Base-by-base conservation (phyloP, 305 asterid genomes). In the Solanum hybrid region DNA sequence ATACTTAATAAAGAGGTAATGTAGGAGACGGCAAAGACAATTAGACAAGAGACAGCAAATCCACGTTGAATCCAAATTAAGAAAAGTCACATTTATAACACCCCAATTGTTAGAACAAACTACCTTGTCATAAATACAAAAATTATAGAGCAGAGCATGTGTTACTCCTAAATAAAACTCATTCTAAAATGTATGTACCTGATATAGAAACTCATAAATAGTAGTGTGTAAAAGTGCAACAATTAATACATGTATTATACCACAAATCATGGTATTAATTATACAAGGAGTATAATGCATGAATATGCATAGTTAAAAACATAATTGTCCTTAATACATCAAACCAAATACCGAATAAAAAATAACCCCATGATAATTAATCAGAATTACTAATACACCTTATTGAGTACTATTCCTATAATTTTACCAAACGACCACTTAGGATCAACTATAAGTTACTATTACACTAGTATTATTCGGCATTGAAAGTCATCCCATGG, bases 1-100 rank as follows among this genome's bases (percentile, higher is more conserved):
- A 26, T 11, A 73, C 24, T 14, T 72, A 51, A 51, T 24, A 80
- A 51, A 84, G 40, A 84, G 75, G 11, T 84, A 31, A 11, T 31
- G 75, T 56, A 4, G 86, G 1, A 37, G 78, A 88, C 38, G 64
- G 64, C 64, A 79, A 60, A 80, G 90, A 80, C 88, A 88, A 80
- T 79, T 88, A 66, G 90, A 80, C 90, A 88, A 79, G 31, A 80
- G 69, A 88, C 90, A 88, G 88, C 90, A 80, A 79, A 80, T 69
- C 90, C 90, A 80, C 73, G 87, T 79, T 80, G 32, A 27, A 51
- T 51, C 22, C 40, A 51, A 84, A 84, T 26, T 31, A 84, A 84
- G 87, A 31, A 51, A 84, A 84, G 42, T 6, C 42, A 51, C 75
- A 84, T 84, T 84, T 46, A 27, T 29, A 84, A 84, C 75, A 84